Conservation (phyloP, 140 eudicot species). For the Senecio squalidus region DNA sequence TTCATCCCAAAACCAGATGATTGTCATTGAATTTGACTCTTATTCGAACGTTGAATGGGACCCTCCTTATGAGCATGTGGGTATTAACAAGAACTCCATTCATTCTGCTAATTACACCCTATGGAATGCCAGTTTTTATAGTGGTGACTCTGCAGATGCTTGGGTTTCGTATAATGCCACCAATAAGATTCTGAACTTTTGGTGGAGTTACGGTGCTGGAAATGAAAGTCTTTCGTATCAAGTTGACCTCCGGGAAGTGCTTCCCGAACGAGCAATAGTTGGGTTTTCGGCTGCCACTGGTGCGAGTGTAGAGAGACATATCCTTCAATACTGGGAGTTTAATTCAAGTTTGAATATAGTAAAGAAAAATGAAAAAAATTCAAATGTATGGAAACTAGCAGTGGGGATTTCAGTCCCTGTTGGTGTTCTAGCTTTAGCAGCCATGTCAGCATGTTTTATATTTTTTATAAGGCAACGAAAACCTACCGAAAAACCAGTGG, state of each 20-base stretch:
- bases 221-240: slow-evolving; percentile 20
- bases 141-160: slow-evolving; percentile 32
- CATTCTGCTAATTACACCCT: slow-evolving; percentile 8
- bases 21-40: slow-evolving; percentile 48
- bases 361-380: background rate
- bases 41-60: slow-evolving; percentile 34
- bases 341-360: slow-evolving; percentile 18
- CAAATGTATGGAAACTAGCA: slow-evolving; percentile 13
- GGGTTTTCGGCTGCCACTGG: slow-evolving; percentile 57
- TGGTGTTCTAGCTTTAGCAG: slow-evolving; percentile 3
- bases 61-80: slow-evolving; percentile 40
- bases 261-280: slow-evolving; percentile 23
- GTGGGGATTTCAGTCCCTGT: slow-evolving; percentile 22
- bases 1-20: slow-evolving; percentile 30
- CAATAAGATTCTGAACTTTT: slow-evolving; percentile 21
- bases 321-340: slow-evolving; percentile 38
- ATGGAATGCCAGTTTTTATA: slow-evolving; percentile 44
- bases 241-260: slow-evolving; percentile 33
- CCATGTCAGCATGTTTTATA: background rate
- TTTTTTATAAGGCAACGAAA: slow-evolving; percentile 16
- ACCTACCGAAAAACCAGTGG: background rate
- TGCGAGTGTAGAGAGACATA: slow-evolving; percentile 7
- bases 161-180: slow-evolving; percentile 36
- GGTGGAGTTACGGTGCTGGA: slow-evolving; percentile 13
- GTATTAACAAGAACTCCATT: slow-evolving; percentile 43